Evolutionary conservation across 768 basidiomycete species (phyloP), one percentile per base, ranked within the genome.

Genomic region (Mycena galericulata): DNA sequence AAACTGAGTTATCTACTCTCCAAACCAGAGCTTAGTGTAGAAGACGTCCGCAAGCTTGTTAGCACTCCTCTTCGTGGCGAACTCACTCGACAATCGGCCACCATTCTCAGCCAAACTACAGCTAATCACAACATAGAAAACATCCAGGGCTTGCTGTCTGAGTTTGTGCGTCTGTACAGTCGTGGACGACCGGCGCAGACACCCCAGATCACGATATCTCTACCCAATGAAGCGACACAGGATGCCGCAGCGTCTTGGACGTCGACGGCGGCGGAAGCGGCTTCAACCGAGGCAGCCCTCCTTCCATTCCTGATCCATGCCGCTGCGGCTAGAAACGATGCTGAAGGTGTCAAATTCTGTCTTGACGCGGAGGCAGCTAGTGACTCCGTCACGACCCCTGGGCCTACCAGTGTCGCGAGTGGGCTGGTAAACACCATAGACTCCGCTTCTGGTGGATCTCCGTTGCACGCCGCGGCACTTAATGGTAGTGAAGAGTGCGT

Each of bases 1-100:
- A 98, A 98, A 80, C 85, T 98, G 18, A 87, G 92, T 50, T 98
- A 98, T 75, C 87, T 98, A 17, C 85, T 98, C 36, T 94, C 94
- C 8, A 97, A 98, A 77, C 84, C 91, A 1, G 92, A 95, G 73
- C 86, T 97, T 9, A 84, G 87, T 0, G 75, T 83, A 3, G 76
- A 82, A 22, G 88, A 95, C 79, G 87, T 98, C 49, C 90, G 95
- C 60, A 82, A 88, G 43, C 85, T 97, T 24, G 87, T 98, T 63
- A 82, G 88, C 15, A 89, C 86, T 36, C 92, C 97, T 4, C 84
- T 98, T 14, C 94, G 96, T 9, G 96, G 96, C 50, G 96, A 98
- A 78, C 89, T 98, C 45, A 95, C 93, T 0, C 84, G 86, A 26
- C 75, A 83, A 17, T 76, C 86, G 9, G 79, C 78, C 26, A 76